Conservation (phyloP, 179 eudicot species). For the Silene noctiflora region DNA sequence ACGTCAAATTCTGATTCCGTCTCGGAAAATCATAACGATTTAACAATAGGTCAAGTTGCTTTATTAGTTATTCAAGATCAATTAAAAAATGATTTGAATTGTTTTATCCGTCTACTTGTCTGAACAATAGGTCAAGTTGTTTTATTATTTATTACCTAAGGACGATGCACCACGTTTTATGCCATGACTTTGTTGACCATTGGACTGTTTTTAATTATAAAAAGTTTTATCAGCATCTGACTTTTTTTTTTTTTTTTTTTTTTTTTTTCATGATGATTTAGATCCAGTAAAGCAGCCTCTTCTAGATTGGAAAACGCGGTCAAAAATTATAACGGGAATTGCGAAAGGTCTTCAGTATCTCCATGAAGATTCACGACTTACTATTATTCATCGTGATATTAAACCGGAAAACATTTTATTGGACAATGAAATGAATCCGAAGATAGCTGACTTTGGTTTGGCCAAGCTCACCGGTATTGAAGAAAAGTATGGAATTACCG, state of each 20-base stretch:
- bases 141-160: too few relatives aligned
- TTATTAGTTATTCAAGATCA: too few relatives aligned
- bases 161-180: background rate
- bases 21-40: too few relatives aligned
- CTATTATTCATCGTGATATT: slow-evolving; percentile 45
- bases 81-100: too few relatives aligned
- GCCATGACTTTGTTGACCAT: too few relatives aligned
- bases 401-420: slow-evolving; percentile 36
- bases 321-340: slow-evolving; percentile 25
- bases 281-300: background rate
- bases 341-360: slow-evolving; percentile 25
- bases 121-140: too few relatives aligned
- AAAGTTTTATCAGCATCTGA: background rate
- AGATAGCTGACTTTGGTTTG: slow-evolving; percentile 8
- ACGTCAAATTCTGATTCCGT: too few relatives aligned
- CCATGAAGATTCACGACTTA: slow-evolving; percentile 36
- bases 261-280: background rate
- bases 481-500: background rate
- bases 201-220: too few relatives aligned
- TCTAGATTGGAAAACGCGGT: slow-evolving; percentile 25
- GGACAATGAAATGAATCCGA: background rate
- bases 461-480: background rate
- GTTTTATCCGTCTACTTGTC: too few relatives aligned
- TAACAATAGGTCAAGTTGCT: too few relatives aligned
- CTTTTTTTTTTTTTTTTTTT: background rate